Percentiles rank a stretch among this genome's conserved stretches.
Conservation (phyloP, 1,139 yeast genomes). For the Insectozyma bohioensis region DNA sequence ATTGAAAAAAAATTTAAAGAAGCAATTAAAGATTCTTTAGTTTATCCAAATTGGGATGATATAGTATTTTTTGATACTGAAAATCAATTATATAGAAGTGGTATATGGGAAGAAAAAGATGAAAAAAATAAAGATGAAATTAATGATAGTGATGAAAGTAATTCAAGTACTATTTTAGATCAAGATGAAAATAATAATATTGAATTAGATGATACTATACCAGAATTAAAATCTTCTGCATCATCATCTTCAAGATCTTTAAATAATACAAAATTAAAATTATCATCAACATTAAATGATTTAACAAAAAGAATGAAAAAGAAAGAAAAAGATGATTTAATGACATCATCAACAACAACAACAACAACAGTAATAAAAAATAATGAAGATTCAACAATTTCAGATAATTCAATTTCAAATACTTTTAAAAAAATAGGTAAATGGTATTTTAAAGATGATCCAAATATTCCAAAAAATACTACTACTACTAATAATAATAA, state of each 20-base stretch:
- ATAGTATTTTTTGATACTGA: slow-evolving; percentile 65
- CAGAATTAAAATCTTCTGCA: slow-evolving; percentile 8
- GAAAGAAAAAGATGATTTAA: slow-evolving; percentile 18
- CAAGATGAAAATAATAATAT: not conserved
- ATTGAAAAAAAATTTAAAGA: slow-evolving; percentile 80
- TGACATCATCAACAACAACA: slow-evolving; percentile 2
- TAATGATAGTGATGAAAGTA: no score
- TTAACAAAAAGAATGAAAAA: slow-evolving; percentile 35
- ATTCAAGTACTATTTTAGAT: not conserved
- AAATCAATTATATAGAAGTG: slow-evolving; percentile 79
- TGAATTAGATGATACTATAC: slow-evolving; percentile 2
- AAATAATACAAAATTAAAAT: slow-evolving; percentile 13
- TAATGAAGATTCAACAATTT: not conserved
- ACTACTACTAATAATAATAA: not conserved
- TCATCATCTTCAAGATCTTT: no score
- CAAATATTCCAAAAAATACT: slow-evolving; percentile 5
- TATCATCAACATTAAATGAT: slow-evolving; percentile 33
- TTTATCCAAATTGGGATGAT: slow-evolving; percentile 88
- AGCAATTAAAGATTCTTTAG: slow-evolving; percentile 75
- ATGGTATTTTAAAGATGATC: slow-evolving; percentile 60
- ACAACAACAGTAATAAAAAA: slow-evolving; percentile 2
- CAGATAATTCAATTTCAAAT: slow-evolving; percentile 17
- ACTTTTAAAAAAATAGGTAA: slow-evolving; percentile 64
- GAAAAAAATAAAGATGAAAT: slow-evolving; percentile 6
- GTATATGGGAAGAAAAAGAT: slow-evolving; percentile 60